Base-by-base conservation (phyloP, 768 basidiomycete species). In the Floccularia luteovirens region DNA sequence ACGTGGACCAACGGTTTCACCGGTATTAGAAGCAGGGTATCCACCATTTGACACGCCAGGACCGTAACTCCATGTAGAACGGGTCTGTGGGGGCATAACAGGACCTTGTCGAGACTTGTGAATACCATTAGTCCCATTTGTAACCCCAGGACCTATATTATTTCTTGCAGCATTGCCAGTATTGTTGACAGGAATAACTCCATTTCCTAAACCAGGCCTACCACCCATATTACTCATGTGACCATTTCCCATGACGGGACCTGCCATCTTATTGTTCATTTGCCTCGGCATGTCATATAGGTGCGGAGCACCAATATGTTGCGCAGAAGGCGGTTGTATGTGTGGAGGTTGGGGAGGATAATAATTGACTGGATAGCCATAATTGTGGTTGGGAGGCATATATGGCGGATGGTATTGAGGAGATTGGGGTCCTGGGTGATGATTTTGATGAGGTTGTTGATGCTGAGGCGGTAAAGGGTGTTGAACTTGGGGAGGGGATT, bases 61-160 rank as follows among this genome's bases (percentile, higher is more conserved):
- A 1, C 82, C 82, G 50, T 75, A 84, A 54, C 74, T 85, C 82
- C 83, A 86, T n/a, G 74, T 60, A 36, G 67, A 59, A 36, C 75
- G 62, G 16, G 70, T 59, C 35, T 70, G 63, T 7, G 69, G 64
- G 16, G 66, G 57, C 20, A 60, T 47, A 8, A 46, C 42, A 14
- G 51, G 49, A 30, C 48, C 34, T 41, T 50, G 31, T 45, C 53
- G 43, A 27, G 57, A 50, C 53, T 66, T 58, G 19, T 43, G 46
- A 36, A 20, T 47, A 13, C 58, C 58, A 45, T 60, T 67, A 4
- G 48, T 27, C n/a, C 45, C 48, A 21, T 44, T 43, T 4, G 30
- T 39, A 12, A 36, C 27, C 20, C 45, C 46, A 35, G 41, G 38
- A 38, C 50, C 42, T 23, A 14, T 21, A 14, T 12, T 32, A 44